Evolutionary conservation across 805 yeast species (phyloP).

Genomic region (Wilhelminamyces savonicus): DNA sequence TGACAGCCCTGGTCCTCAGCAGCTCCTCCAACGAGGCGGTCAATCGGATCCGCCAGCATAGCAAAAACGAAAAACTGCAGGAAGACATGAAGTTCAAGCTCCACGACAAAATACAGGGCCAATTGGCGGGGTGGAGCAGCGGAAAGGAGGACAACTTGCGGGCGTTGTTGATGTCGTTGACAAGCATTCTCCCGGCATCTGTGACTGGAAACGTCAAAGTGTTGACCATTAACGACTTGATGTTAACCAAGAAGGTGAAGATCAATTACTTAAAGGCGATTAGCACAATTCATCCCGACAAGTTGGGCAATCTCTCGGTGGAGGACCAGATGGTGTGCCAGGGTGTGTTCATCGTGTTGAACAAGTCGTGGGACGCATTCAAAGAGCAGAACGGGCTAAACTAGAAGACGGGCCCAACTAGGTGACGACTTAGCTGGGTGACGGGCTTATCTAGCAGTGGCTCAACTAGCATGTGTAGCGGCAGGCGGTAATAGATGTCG

Average conservation of each 20-base stretch:
- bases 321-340: conserved; percentile 83
- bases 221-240: conserved; percentile 59
- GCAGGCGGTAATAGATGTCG: too few relatives aligned
- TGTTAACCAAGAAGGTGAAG: conserved; percentile 85
- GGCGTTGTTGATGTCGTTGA: conserved; percentile 64
- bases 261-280: conserved; percentile 77
- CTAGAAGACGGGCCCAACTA: too few relatives aligned
- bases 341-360: conserved; percentile 74
- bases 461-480: too few relatives aligned
- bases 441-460: too few relatives aligned
- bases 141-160: conserved; percentile 82
- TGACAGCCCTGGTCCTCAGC: conserved; percentile 5
- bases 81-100: conserved; percentile 38
- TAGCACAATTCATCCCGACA: conserved; percentile 79
- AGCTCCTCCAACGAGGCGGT: conserved; percentile 34
- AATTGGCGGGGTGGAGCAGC: conserved; percentile 55
- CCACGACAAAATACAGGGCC: conserved; percentile 55
- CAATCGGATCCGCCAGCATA: conserved; percentile 43
- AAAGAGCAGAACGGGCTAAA: conserved; percentile 10
- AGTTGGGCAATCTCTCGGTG: conserved; percentile 47
- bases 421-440: too few relatives aligned
- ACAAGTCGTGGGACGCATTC: conserved; percentile 73
- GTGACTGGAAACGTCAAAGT: conserved; percentile 30
- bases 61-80: conserved; percentile 15
- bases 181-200: conserved; percentile 47